Evolutionary conservation across 768 basidiomycete genomes (phyloP).

Genomic region (Tylopilus cervinicoccineus): DNA sequence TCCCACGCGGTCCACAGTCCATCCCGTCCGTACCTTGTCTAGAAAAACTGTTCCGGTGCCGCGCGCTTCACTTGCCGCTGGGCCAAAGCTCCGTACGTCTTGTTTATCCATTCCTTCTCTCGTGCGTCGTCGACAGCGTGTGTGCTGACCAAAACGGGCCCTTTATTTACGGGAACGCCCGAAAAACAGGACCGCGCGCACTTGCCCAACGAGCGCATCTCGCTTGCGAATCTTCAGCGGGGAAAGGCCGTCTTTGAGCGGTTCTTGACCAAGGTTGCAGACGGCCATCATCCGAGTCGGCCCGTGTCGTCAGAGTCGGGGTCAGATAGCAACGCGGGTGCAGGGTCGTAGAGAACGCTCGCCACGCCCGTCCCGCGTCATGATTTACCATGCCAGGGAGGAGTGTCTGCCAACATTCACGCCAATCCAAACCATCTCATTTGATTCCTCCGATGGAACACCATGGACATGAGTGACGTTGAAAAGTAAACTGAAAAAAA

Average conservation of each 20-base stretch:
- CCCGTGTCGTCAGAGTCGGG: not conserved
- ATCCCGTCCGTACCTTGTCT: constrained; percentile 93
- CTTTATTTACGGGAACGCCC: too few species aligned
- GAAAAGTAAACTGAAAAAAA: not conserved
- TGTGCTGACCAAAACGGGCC: not conserved
- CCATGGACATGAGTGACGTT: not conserved
- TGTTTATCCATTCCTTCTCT: too few species aligned
- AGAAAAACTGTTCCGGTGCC: constrained; percentile 87
- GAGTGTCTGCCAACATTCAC: too few species aligned
- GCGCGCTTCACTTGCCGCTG: constrained; percentile 89
- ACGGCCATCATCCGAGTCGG: not conserved
- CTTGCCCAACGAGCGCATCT: constrained; percentile 89
- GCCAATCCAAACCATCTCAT: not conserved
- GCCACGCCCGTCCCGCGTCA: too few species aligned
- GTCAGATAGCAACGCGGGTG: not conserved
- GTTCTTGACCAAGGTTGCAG: constrained; percentile 57
- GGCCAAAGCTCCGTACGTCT: constrained; percentile 79
- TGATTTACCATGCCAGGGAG: too few species aligned
- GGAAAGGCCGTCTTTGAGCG: constrained; percentile 76
- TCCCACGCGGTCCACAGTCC: constrained; percentile 52
- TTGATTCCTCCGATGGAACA: not conserved
- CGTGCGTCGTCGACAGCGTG: too few species aligned
- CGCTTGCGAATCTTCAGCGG: constrained; percentile 72
- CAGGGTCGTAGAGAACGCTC: not conserved
- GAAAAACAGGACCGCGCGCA: constrained; percentile 88